Conservation (phyloP, 495 filamentous ascomycete species). For the Neurospora sp. region DNA sequence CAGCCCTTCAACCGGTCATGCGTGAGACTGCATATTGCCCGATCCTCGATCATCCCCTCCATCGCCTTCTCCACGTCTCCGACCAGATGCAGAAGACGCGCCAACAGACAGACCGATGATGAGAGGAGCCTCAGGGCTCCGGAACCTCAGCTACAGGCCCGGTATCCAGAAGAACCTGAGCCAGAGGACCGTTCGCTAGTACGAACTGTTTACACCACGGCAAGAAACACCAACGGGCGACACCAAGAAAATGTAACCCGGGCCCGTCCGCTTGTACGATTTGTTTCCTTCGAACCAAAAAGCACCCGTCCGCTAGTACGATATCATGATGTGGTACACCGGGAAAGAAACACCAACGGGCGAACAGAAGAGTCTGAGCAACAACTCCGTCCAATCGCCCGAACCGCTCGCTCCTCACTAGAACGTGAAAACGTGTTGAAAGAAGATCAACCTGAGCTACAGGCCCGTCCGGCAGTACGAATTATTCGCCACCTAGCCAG, state of each 20-base stretch:
- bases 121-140: background rate
- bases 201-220: background rate
- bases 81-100: background rate
- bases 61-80: background rate
- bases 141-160: background rate
- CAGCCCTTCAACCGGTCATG: conserved; percentile 26
- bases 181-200: background rate
- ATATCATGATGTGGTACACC: background rate
- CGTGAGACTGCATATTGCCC: conserved; percentile 13
- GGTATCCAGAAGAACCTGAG: background rate
- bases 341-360: background rate
- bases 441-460: background rate
- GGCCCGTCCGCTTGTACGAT: background rate
- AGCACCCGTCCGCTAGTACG: background rate
- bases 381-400: background rate
- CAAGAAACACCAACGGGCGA: background rate
- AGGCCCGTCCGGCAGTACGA: background rate
- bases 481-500: background rate
- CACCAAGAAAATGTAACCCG: background rate
- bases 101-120: background rate
- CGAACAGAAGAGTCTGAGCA: background rate
- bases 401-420: background rate
- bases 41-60: conserved; percentile 1
- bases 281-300: background rate
- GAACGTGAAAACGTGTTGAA: background rate